Conservation (phyloP, 164 flowering plant species). For the Litsea cubeba region DNA sequence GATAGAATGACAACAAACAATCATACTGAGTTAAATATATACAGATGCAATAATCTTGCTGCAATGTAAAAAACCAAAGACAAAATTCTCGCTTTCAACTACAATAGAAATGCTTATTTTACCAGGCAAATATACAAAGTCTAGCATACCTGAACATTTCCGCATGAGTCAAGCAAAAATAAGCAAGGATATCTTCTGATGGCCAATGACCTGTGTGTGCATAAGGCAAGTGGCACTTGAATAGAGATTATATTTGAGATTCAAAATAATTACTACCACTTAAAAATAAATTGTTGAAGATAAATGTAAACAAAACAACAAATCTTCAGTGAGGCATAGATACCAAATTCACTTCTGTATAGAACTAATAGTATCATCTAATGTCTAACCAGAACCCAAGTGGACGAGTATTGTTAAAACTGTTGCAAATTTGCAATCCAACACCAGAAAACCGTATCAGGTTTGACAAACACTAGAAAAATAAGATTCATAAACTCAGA, state of each 20-base stretch:
- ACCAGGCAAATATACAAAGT: background rate
- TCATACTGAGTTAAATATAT: conserved; percentile 1
- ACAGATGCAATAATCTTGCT: background rate
- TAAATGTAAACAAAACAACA: background rate
- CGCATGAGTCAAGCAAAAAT: conserved; percentile 65
- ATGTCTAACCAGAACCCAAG: no score
- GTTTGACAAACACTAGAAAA: no score
- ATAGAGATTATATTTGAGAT: background rate
- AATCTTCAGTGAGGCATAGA: background rate
- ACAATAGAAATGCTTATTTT: background rate
- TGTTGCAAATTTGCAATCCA: no score
- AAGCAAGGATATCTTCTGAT: conserved; percentile 87
- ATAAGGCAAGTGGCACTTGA: background rate
- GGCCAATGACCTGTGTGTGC: conserved; percentile 80
- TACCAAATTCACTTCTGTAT: no score
- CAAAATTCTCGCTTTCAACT: background rate
- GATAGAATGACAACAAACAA: conserved; percentile 3
- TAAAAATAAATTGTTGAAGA: background rate
- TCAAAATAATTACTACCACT: background rate
- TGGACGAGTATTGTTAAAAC: no score
- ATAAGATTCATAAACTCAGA: no score
- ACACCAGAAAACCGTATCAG: no score
- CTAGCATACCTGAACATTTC: conserved; percentile 64
- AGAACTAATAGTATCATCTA: no score
- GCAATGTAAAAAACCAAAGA: background rate